These are phyloP conservation scores for Trichoderma reesei DNA, from an alignment of 495 filamentous ascomycete species.

Conservation along the genomic window DNA sequence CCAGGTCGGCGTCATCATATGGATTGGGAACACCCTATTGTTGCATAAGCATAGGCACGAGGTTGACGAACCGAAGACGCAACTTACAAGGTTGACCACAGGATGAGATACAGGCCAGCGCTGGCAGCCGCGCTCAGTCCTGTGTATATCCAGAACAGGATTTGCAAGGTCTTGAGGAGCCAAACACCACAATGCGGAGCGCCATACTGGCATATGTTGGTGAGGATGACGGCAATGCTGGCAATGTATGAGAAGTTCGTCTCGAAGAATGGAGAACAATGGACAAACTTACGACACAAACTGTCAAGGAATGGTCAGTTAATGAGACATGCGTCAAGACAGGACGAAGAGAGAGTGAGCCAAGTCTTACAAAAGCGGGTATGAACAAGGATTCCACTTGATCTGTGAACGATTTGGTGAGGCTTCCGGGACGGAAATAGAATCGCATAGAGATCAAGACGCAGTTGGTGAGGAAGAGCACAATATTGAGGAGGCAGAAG, in stretches of 20 bases:
- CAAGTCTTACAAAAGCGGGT: conserved; percentile 48
- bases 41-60: conserved; percentile 12
- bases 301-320: conserved; percentile 15
- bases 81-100: conserved; percentile 50
- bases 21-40: conserved; percentile 60
- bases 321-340: conserved; percentile 19
- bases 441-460: conserved; percentile 60
- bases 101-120: conserved; percentile 60
- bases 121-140: conserved; percentile 52
- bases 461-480: conserved; percentile 61
- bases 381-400: conserved; percentile 75
- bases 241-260: neutral
- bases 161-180: conserved; percentile 51
- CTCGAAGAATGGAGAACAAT: neutral
- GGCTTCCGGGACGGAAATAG: conserved; percentile 58
- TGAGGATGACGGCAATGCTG: conserved; percentile 63
- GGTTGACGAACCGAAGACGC: no score
- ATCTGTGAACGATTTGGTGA: conserved; percentile 62
- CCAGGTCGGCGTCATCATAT: conserved; percentile 85
- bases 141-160: conserved; percentile 68
- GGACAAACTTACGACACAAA: conserved; percentile 33
- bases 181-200: conserved; percentile 54
- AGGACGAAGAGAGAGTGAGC: neutral
- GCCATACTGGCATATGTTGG: conserved; percentile 74
- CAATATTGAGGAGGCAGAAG: conserved; percentile 68